Evolutionary conservation across 495 filamentous ascomycete genomes (phyloP), one percentile per base, ranked within the genome.

Genomic region (Lasiosphaeriaceae sp.): DNA sequence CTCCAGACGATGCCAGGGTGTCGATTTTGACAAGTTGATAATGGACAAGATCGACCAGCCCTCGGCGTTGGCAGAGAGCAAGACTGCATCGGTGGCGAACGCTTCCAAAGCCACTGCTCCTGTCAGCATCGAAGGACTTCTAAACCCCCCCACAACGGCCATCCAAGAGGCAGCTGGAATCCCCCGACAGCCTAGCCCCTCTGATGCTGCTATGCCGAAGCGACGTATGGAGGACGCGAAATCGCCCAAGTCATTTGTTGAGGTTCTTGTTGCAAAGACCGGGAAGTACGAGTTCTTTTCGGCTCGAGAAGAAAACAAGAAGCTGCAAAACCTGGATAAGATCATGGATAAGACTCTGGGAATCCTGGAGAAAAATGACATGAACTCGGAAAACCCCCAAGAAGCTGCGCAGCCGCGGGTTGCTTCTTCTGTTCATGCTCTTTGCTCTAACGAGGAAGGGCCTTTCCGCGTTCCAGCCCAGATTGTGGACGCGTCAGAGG

Each of bases 181-280:
- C 19, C 23, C 52, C 29, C 54, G 73, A 31, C 65, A 71, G 17
- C 66, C 72, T 24, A 74, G 74, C 55, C 75, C 73, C 19, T 75
- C 74, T 12, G 76, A 79, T 63, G 74, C 74, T 49, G 74, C 69
- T 12, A 71, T 77, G 66, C 66, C 72, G 17, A 73, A 75, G 63
- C 63, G 58, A 24, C 56, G 44, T 20, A 53, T 50, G n/a, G n/a
- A 55, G 11, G 11, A 21, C 9, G 35, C 53, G 47, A 34, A 35
- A 0, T 51, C 34, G 12, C 17, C 22, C 14, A 43, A 52, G 17
- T 46, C 50, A 34, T 54, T 59, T 24, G 63, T 65, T 12, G 61
- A 69, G 12, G 45, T 56, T n/a, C 60, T 73, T 34, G 68, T 69
- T 7, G 57, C 59, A 23, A 71, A 60, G 24, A 61, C 68, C 7